These are phyloP conservation scores for Hanseniaspora vineae DNA, from an alignment of 805 yeast species.

Conservation along the genomic window DNA sequence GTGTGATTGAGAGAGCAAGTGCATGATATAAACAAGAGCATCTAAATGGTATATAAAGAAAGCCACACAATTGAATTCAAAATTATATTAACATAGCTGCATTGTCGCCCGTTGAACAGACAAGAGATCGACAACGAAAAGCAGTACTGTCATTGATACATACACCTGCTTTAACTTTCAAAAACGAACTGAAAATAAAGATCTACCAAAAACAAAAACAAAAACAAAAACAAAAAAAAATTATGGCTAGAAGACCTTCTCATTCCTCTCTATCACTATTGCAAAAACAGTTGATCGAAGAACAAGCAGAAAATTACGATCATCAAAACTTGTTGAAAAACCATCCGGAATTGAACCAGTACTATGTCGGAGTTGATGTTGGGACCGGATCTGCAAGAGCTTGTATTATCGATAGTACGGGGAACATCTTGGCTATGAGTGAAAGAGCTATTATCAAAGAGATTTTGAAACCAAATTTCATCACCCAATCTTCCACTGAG, in stretches of 20 bases:
- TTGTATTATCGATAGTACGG: constrained; percentile 72
- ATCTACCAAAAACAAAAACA: too few relatives aligned
- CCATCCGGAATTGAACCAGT: constrained; percentile 8
- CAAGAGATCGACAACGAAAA: too few relatives aligned
- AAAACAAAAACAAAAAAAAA: neutral
- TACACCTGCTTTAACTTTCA: too few relatives aligned
- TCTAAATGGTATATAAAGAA: too few relatives aligned
- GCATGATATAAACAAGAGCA: too few relatives aligned
- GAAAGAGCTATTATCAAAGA: constrained; percentile 71
- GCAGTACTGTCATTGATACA: too few relatives aligned
- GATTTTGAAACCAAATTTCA: constrained; percentile 57
- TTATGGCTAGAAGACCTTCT: neutral
- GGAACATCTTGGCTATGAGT: constrained; percentile 66
- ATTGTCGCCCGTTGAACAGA: too few relatives aligned
- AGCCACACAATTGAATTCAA: too few relatives aligned
- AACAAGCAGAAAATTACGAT: constrained; percentile 1
- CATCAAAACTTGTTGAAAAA: constrained; percentile 1
- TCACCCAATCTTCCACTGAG: constrained; percentile 80
- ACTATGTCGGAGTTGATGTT: constrained; percentile 77
- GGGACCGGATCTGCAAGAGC: constrained; percentile 99
- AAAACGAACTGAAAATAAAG: too few relatives aligned
- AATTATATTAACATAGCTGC: too few relatives aligned
- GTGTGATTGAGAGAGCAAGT: too few relatives aligned
- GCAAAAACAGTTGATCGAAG: constrained; percentile 3
- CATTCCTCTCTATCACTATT: constrained; percentile 3